phyloP scores from a whole-genome alignment of 192 early-diverging fungal genomes.

The Coemansia sp. region DNA sequence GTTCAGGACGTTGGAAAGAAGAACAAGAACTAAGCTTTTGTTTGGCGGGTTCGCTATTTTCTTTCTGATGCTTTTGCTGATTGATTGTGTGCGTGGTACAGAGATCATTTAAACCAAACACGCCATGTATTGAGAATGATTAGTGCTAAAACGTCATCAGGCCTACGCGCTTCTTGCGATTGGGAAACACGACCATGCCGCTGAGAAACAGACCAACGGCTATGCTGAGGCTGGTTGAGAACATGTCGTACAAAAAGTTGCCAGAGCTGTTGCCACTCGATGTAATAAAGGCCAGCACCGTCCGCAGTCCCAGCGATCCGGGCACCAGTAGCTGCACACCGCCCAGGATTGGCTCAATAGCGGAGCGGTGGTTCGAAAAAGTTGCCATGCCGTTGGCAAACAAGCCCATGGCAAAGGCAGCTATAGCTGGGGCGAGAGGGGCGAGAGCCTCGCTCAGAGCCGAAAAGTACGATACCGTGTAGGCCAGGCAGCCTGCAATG shows the following conservation, averaged over 20 bases:
- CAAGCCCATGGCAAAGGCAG: slow-evolving; percentile 78
- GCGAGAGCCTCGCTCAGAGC: slow-evolving; percentile 54
- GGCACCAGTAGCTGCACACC: slow-evolving; percentile 83
- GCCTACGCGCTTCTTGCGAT: slow-evolving; percentile 54
- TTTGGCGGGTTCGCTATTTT: not conserved
- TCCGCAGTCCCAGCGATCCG: slow-evolving; percentile 72
- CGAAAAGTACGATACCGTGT: slow-evolving; percentile 65
- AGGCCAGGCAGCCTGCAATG: slow-evolving; percentile 66
- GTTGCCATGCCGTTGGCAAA: slow-evolving; percentile 74
- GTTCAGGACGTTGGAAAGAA: slow-evolving; percentile 17
- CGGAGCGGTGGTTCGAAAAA: slow-evolving; percentile 64
- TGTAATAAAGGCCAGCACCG: slow-evolving; percentile 62
- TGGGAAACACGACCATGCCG: slow-evolving; percentile 61
- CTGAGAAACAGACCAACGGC: slow-evolving; percentile 68
- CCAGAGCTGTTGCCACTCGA: slow-evolving; percentile 54
- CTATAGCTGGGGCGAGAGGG: slow-evolving; percentile 61
- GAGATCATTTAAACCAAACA: not conserved
- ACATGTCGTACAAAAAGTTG: slow-evolving; percentile 58
- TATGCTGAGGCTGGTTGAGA: slow-evolving; percentile 65
- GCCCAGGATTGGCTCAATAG: slow-evolving; percentile 76
- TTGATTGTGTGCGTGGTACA: not conserved
- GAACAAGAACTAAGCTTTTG: slow-evolving; percentile 18
- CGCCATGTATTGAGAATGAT: not conserved
- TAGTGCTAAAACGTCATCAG: slow-evolving; percentile 50
- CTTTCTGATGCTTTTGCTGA: not conserved